Base-by-base conservation (phyloP, 1,139 yeast species). In the Suhomyces maxii region DNA sequence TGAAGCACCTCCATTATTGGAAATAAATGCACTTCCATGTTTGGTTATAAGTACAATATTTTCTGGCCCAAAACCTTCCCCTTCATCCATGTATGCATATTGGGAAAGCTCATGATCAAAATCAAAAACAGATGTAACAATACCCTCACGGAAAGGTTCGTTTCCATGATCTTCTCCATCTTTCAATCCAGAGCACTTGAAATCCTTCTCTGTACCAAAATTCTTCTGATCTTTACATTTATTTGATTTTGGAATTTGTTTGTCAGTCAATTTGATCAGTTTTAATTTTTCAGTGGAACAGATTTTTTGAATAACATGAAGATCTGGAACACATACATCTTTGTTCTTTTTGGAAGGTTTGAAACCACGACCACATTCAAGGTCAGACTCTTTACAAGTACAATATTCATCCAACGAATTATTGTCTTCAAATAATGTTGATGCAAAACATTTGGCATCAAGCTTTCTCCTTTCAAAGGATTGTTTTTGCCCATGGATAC, bases 401-500 rank as follows among this genome's bases (percentile, higher is more conserved):
- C 97, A 90, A 9, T 80, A 69, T 43, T 79, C 84, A 47, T 80
- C 83, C 31, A 67, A 64, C 7, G 79, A 72, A 44, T 73, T 70
- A 34, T 86, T 71, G 55, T 88, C 93, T 39, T 79, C 79, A 57
- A 76, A 85, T 6, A 78, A 64, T 43, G 77, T 77, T 44, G 80
- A 80, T 23, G 86, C 83, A 59, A 84, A 80, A 70, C 97, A 90
- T 50, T 82, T 60, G 0, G 93, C 80, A 46, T 76, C 80, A 34
- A 73, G 75, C 58, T 87, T 88, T 67, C 95, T 82, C 63, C 96
- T 77, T 48, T 59, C 68, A 59, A 83, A 85, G 48, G 72, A 78
- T 56, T 86, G 90, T 54, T 73, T 79, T 48, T 82, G 88, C 8
- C 97, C 97, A 71, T 80, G 78, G 34, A 87, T 69, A 68, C 97